phyloP scores from a whole-genome alignment of 2,329 filamentous ascomycete species.

The Setomelanomma holmii region DNA sequence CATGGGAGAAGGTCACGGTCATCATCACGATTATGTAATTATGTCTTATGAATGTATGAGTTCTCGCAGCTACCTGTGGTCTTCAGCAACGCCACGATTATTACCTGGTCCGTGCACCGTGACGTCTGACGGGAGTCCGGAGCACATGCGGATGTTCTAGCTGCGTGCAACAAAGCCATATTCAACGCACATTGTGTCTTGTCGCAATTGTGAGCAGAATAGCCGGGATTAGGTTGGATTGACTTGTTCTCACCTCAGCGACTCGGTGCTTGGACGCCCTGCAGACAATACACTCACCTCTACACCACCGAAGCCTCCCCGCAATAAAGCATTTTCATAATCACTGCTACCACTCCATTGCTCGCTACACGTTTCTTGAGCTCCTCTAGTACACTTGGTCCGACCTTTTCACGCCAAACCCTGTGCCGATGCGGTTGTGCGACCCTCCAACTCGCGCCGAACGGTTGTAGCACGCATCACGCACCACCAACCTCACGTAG shows the following conservation, averaged over 20 bases:
- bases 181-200: slow-evolving; percentile 8
- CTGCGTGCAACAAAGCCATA: slow-evolving; percentile 5
- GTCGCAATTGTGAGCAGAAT: background rate
- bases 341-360: no score
- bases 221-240: background rate
- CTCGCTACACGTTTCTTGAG: background rate
- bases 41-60: slow-evolving; percentile 40
- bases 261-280: background rate
- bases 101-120: slow-evolving; percentile 16
- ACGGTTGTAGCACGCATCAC: slow-evolving; percentile 13
- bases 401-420: background rate
- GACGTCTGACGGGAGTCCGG: slow-evolving; percentile 7
- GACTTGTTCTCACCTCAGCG: background rate
- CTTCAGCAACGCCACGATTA: background rate
- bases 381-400: background rate
- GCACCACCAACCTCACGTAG: background rate
- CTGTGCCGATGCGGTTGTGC: slow-evolving; percentile 5
- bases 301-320: slow-evolving; percentile 19
- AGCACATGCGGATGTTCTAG: background rate
- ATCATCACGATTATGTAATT: slow-evolving; percentile 24
- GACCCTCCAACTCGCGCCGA: slow-evolving; percentile 3
- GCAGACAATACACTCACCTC: slow-evolving; percentile 8
- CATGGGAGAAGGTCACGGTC: slow-evolving; percentile 2
- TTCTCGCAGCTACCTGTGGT: slow-evolving; percentile 5
- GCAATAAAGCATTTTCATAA: background rate